Base-by-base conservation (phyloP, 768 basidiomycete species). In the Russula abietina region DNA sequence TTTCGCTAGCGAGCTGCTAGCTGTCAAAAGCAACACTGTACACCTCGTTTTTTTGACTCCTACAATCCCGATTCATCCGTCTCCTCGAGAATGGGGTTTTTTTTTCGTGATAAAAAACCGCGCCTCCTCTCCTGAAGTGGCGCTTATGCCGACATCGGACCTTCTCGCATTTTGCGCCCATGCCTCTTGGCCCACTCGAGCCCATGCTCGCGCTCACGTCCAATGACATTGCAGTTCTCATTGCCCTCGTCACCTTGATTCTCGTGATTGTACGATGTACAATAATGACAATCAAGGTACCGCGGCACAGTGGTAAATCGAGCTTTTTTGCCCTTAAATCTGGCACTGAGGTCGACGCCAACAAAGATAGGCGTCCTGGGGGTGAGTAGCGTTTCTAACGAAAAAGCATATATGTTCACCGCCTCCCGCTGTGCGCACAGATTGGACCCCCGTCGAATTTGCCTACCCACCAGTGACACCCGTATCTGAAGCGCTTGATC, bases 401-500 rank as follows among this genome's bases (percentile, higher is more conserved):
- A n/a, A 12, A 32, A 12, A 33, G 33, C 33, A 12, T 33, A 12
- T 11, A 1, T 33, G 3, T 4, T 33, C 33, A 33, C 11, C 3
- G 33, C 33, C 10, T 33, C 11, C 32, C 11, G 33, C 33, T 33
- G 9, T 33, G 32, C 32, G 32, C 32, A 19, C 57, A 86, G 85
- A 78, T 68, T 86, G 85, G 85, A 74, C 68, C 1, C 80, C 82
- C 5, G 76, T 78, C 14, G 46, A 68, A 33, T 87, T 86, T 68
- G 66, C 70, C 14, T 87, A 83, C 67, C 85, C 86, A 1, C 55
- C 71, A 10, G 74, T 87, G 36, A 73, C 76, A 10, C 74, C 83
- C 4, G 76, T 75, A 63, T 60, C 62, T 16, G 68, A 75, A 19
- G 71, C 76, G 38, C 73, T 83, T 60, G 71, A 70, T 24, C 75